These are phyloP conservation scores for Ogataea methanolica DNA, from an alignment of 805 yeast species.

Conservation along the genomic window DNA sequence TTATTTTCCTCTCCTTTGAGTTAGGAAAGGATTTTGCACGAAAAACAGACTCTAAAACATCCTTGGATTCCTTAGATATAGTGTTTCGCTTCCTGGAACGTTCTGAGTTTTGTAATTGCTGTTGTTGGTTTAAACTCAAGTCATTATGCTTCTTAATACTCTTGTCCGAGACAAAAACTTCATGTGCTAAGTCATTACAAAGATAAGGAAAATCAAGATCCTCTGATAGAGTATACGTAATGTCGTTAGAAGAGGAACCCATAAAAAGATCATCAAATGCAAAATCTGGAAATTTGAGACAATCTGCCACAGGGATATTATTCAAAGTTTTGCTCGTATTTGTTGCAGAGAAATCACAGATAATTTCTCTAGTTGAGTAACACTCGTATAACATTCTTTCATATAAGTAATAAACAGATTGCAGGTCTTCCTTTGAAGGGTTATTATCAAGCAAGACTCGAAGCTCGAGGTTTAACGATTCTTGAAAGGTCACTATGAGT, in stretches of 20 bases:
- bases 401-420: background rate
- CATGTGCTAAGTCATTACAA: too few relatives aligned
- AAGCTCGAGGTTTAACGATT: background rate
- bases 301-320: background rate
- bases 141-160: background rate
- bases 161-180: background rate
- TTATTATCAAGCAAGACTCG: background rate
- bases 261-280: too few relatives aligned
- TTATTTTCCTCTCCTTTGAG: conserved; percentile 7
- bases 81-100: background rate
- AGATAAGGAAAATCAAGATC: too few relatives aligned
- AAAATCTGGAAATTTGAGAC: background rate
- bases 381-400: background rate
- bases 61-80: conserved; percentile 2
- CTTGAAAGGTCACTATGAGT: background rate
- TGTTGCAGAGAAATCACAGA: background rate
- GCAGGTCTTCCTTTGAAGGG: background rate
- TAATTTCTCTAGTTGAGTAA: background rate
- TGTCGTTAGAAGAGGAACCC: too few relatives aligned
- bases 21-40: conserved; percentile 7
- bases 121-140: too few relatives aligned
- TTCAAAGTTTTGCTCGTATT: background rate
- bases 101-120: too few relatives aligned
- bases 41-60: conserved; percentile 5
- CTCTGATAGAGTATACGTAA: too few relatives aligned